phyloP scores from a whole-genome alignment of 805 yeast genomes.

The Lachancea thermotolerans region DNA sequence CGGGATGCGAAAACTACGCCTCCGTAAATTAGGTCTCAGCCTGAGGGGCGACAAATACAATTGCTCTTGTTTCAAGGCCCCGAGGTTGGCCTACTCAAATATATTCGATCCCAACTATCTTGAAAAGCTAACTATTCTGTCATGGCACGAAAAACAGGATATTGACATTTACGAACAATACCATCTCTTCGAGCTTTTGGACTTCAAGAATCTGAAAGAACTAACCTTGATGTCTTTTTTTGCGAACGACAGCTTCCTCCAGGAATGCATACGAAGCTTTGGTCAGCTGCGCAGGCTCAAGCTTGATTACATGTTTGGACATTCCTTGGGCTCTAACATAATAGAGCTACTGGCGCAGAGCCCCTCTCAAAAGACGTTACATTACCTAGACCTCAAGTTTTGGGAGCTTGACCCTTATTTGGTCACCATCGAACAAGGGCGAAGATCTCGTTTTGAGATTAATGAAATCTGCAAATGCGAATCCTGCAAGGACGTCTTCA shows the following conservation, averaged over 20 bases:
- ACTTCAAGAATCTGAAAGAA: constrained; percentile 28
- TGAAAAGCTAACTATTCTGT: constrained; percentile 30
- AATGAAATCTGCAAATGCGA: constrained; percentile 23
- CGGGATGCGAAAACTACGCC: constrained; percentile 11
- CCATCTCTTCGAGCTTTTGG: constrained; percentile 26
- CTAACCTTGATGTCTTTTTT: constrained; percentile 31
- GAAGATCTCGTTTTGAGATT: constrained; percentile 15
- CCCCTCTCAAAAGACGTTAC: constrained; percentile 21
- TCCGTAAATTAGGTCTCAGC: constrained; percentile 21
- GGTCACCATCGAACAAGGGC: constrained; percentile 17
- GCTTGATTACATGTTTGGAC: constrained; percentile 30
- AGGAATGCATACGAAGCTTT: constrained; percentile 23
- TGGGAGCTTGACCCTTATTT: constrained; percentile 20
- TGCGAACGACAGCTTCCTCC: constrained; percentile 19
- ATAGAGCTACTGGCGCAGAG: constrained; percentile 20
- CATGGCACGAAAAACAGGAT: constrained; percentile 32
- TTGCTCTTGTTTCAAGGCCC: constrained; percentile 9
- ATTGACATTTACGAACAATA: constrained; percentile 22
- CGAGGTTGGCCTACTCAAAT: constrained; percentile 19
- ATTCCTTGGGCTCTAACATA: constrained; percentile 15
- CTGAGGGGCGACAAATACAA: constrained; percentile 24
- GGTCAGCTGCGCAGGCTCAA: constrained; percentile 26
- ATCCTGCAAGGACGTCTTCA: constrained; percentile 22
- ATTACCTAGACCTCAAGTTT: constrained; percentile 31
- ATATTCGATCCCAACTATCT: constrained; percentile 28